Conservation (phyloP, 805 yeast species). For the Yarrowia alimentaria region DNA sequence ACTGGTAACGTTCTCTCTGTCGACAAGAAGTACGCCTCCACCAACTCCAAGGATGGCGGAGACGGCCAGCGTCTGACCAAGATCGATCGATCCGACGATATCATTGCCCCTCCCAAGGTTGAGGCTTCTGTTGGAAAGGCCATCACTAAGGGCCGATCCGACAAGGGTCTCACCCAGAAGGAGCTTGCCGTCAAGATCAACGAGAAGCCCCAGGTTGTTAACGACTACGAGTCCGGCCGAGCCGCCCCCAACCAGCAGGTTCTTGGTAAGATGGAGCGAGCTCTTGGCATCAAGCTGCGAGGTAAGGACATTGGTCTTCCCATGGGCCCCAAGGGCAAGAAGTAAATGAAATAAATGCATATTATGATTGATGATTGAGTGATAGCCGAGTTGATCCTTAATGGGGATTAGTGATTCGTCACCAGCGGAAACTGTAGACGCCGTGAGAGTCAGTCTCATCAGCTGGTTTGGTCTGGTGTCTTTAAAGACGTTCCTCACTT, state of each 20-base stretch:
- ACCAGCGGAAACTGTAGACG: no score
- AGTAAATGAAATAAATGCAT: constrained; percentile 23
- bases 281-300: constrained; percentile 88
- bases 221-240: constrained; percentile 95
- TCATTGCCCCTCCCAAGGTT: constrained; percentile 86
- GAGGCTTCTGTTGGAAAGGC: constrained; percentile 84
- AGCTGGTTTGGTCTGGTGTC: no score
- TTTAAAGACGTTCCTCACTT: no score
- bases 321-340: constrained; percentile 50
- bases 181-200: constrained; percentile 93
- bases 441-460: no score
- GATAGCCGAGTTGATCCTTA: no score
- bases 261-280: constrained; percentile 88
- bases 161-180: constrained; percentile 87
- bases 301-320: constrained; percentile 96
- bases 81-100: constrained; percentile 90
- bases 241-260: constrained; percentile 96
- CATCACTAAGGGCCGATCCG: constrained; percentile 80
- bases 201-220: constrained; percentile 92
- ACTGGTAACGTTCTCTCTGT: constrained; percentile 83
- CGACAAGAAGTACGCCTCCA: constrained; percentile 83
- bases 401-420: no score
- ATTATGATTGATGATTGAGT: not conserved
- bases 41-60: constrained; percentile 58
- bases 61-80: constrained; percentile 95